A percentile compares a stretch with the other conserved stretches of the same genome.
phyloP scores from a whole-genome alignment of 1,284 basidiomycete species.

The Retiboletus flavoniger region DNA sequence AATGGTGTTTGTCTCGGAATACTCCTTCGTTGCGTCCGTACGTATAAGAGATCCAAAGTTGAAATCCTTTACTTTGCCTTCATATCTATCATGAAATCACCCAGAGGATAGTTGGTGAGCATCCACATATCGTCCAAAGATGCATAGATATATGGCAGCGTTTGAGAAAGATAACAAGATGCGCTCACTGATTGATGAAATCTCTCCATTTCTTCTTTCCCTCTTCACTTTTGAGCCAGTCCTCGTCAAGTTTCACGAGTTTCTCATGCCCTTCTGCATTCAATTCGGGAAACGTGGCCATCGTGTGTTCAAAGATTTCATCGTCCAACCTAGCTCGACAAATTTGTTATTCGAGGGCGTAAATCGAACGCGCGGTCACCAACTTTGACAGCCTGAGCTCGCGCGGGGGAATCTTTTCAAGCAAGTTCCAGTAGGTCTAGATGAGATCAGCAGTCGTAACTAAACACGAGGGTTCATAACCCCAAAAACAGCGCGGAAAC shows the following conservation, averaged over 20 bases:
- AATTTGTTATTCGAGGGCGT: conserved; percentile 16
- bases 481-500: conserved; percentile 19
- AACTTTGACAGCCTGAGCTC: conserved; percentile 82
- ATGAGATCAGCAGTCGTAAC: conserved; percentile 18
- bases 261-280: conserved; percentile 61
- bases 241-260: conserved; percentile 80
- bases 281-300: conserved; percentile 83
- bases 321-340: conserved; percentile 72
- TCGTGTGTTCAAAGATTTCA: conserved; percentile 82
- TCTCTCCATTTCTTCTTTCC: conserved; percentile 92
- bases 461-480: conserved; percentile 2
- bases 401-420: conserved; percentile 79
- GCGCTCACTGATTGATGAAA: conserved; percentile 82
- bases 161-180: not conserved
- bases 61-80: conserved; percentile 87
- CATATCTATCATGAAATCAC: conserved; percentile 52
- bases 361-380: conserved; percentile 24
- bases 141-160: not conserved
- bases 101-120: conserved; percentile 7
- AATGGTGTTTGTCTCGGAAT: conserved; percentile 91
- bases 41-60: conserved; percentile 98
- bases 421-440: conserved; percentile 96
- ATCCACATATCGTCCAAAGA: conserved; percentile 1
- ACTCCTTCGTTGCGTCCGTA: conserved; percentile 77
- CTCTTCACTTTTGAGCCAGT: conserved; percentile 90